Conservation (phyloP, 495 filamentous ascomycete species). For the Sordaria brevicollis region DNA sequence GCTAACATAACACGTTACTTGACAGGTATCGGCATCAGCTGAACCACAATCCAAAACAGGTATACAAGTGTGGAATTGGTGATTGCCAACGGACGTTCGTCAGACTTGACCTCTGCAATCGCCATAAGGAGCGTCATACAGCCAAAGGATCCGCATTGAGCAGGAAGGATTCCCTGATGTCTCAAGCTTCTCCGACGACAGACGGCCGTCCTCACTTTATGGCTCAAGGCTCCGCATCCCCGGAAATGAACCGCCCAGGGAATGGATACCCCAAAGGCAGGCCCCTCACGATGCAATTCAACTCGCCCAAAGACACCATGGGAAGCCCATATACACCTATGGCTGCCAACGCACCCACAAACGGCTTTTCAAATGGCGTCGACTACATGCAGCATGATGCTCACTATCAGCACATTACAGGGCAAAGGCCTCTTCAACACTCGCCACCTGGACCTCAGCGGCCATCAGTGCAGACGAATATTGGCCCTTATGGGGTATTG, state of each 20-base stretch:
- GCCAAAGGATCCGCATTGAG: conserved; percentile 89
- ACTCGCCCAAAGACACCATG: conserved; percentile 39
- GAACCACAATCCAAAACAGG: conserved; percentile 93
- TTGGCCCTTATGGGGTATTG: conserved; percentile 36
- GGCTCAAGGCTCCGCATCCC: conserved; percentile 35
- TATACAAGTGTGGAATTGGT: conserved; percentile 89
- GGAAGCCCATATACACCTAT: conserved; percentile 40
- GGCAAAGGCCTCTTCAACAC: conserved; percentile 29
- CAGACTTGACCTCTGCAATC: conserved; percentile 84
- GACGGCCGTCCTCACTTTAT: conserved; percentile 35
- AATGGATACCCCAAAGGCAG: conserved; percentile 33
- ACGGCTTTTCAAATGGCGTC: conserved; percentile 31
- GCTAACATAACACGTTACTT: conserved; percentile 13
- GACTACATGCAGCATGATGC: conserved; percentile 37
- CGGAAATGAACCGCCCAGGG: conserved; percentile 38
- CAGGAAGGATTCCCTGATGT: conserved; percentile 69
- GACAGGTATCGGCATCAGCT: conserved; percentile 75
- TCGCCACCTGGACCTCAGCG: conserved; percentile 30
- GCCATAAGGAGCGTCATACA: conserved; percentile 93
- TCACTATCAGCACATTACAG: conserved; percentile 25
- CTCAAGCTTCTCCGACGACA: conserved; percentile 43
- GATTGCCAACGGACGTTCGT: conserved; percentile 89
- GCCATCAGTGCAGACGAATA: conserved; percentile 35
- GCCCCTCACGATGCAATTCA: conserved; percentile 39
- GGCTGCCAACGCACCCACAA: conserved; percentile 32